phyloP scores from a whole-genome alignment of 352 stramenopile genomes.

The Phytophthora fragariaefolia region DNA sequence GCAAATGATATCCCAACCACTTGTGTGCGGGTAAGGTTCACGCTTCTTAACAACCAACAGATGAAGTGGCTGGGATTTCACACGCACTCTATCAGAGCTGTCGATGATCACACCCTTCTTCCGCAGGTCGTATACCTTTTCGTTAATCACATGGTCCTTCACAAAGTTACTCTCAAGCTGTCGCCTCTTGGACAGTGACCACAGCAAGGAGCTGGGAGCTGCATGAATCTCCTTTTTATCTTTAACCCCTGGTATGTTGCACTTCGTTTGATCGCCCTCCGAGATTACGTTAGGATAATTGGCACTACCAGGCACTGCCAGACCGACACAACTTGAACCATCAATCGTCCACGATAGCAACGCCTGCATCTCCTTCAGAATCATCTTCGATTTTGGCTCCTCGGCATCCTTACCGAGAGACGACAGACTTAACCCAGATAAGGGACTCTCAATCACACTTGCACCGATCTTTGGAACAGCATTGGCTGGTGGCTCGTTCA shows the following conservation, averaged over 20 bases:
- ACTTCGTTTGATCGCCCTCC: not conserved
- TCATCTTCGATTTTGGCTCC: constrained; percentile 64
- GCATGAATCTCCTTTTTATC: constrained; percentile 7
- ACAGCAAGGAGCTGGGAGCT: constrained; percentile 59
- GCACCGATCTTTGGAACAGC: constrained; percentile 30
- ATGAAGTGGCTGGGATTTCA: constrained; percentile 34
- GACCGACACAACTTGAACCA: too few relatives aligned
- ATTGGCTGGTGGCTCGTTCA: constrained; percentile 53
- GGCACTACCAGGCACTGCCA: not conserved
- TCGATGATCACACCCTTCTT: constrained; percentile 18
- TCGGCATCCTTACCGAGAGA: constrained; percentile 50
- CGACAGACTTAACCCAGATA: constrained; percentile 54
- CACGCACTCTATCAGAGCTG: constrained; percentile 1
- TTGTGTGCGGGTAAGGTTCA: constrained; percentile 48
- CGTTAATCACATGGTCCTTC: constrained; percentile 73
- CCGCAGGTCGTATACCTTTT: constrained; percentile 40
- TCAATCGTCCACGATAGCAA: constrained; percentile 64
- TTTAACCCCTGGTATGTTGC: constrained; percentile 4
- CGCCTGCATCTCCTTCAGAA: constrained; percentile 59
- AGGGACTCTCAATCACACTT: constrained; percentile 58
- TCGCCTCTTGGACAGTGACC: constrained; percentile 58
- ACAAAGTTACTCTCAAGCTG: constrained; percentile 41
- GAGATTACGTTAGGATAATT: constrained; percentile 41
- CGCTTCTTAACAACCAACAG: constrained; percentile 53
- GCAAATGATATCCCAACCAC: constrained; percentile 77